Conservation (phyloP, 768 basidiomycete species). For the Filobasidium floriforme region DNA sequence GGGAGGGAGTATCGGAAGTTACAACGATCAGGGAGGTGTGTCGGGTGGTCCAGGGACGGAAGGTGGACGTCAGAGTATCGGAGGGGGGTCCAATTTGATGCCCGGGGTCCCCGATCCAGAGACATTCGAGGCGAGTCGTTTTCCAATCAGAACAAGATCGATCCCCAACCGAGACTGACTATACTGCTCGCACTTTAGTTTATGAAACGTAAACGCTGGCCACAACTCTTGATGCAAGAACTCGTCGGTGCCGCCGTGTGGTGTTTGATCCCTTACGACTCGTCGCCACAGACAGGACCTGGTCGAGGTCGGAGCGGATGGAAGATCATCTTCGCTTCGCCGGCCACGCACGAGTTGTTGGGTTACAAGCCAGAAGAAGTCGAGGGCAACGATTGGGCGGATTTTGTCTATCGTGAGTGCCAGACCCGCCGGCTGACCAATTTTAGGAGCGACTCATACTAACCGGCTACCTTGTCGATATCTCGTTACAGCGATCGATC, state of each 20-base stretch:
- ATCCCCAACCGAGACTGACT: too few species aligned
- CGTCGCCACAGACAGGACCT: background rate
- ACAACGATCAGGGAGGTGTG: background rate
- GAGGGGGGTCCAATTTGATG: background rate
- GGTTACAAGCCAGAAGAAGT: constrained; percentile 35
- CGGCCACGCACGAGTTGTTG: constrained; percentile 35
- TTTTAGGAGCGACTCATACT: background rate
- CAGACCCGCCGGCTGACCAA: background rate
- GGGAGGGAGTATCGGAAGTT: background rate
- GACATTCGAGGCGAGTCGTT: constrained; percentile 13
- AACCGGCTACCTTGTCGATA: background rate
- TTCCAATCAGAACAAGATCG: background rate
- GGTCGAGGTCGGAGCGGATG: constrained; percentile 23
- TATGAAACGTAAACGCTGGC: constrained; percentile 44
- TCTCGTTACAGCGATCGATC: constrained; percentile 19
- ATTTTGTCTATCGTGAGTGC: constrained; percentile 37
- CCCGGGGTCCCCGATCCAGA: constrained; percentile 12
- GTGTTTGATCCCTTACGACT: constrained; percentile 38
- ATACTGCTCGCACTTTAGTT: constrained; percentile 27
- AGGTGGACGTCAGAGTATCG: background rate
- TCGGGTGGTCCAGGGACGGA: background rate
- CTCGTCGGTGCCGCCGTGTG: constrained; percentile 38
- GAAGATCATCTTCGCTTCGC: constrained; percentile 39
- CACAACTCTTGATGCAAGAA: constrained; percentile 41
- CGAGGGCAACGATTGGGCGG: constrained; percentile 39